These are phyloP conservation scores for Teunomyces panamensis DNA, from an alignment of 805 yeast species.

Conservation along the genomic window DNA sequence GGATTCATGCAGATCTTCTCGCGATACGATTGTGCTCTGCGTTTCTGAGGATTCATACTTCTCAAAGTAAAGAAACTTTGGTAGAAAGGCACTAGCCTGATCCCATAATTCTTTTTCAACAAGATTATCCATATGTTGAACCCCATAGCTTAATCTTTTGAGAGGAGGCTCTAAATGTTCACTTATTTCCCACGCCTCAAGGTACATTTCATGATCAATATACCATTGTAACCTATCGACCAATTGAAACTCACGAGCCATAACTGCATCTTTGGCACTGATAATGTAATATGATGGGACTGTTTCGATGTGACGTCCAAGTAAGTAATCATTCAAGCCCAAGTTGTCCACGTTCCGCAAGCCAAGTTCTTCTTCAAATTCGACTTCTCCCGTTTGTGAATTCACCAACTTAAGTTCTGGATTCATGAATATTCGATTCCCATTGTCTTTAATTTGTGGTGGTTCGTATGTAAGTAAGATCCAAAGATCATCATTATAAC, in stretches of 20 bases:
- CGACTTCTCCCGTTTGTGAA: constrained; percentile 63
- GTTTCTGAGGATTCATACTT: constrained; percentile 25
- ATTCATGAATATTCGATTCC: constrained; percentile 32
- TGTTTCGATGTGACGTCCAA: constrained; percentile 47
- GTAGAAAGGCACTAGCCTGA: constrained; percentile 51
- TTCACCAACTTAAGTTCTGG: constrained; percentile 79
- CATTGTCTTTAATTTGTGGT: constrained; percentile 24
- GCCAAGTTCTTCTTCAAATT: constrained; percentile 75
- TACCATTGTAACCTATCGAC: constrained; percentile 76
- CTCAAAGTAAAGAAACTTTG: constrained; percentile 17
- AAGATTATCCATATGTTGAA: constrained; percentile 48
- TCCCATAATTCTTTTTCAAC: constrained; percentile 50
- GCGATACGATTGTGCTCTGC: constrained; percentile 25
- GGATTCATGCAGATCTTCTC: constrained; percentile 13
- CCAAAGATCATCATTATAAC: constrained; percentile 70
- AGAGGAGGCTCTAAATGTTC: constrained; percentile 48
- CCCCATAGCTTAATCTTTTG: constrained; percentile 59
- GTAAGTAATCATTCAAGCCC: constrained; percentile 77
- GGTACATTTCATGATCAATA: constrained; percentile 47
- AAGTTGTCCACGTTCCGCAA: constrained; percentile 54
- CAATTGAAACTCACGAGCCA: constrained; percentile 67
- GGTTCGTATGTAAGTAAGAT: constrained; percentile 55
- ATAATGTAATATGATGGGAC: constrained; percentile 59
- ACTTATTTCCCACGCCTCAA: constrained; percentile 79
- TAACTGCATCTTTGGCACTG: constrained; percentile 78